phyloP scores from a whole-genome alignment of 2,329 filamentous ascomycete genomes.

The Trichoderma hamatum region DNA sequence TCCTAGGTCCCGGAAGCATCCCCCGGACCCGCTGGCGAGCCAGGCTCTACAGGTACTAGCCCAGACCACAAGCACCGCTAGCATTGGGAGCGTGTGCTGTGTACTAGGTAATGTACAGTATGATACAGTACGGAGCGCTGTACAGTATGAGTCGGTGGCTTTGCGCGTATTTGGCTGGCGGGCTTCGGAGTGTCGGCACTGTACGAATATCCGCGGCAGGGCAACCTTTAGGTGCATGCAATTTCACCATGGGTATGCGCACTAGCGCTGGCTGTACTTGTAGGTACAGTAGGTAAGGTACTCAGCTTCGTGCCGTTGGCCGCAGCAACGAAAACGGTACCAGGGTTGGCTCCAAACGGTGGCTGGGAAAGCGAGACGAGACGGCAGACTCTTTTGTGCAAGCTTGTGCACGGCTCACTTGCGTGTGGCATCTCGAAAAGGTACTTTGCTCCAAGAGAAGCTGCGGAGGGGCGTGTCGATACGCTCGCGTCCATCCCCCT shows the following conservation, averaged over 20 bases:
- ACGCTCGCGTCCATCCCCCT: not conserved
- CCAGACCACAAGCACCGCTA: not conserved
- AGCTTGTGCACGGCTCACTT: not conserved
- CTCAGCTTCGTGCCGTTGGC: not conserved
- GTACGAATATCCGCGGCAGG: not conserved
- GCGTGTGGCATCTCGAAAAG: not conserved
- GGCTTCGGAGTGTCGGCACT: not conserved
- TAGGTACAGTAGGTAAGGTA: not conserved
- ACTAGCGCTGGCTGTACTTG: not conserved
- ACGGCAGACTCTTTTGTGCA: not conserved
- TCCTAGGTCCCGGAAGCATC: constrained; percentile 26
- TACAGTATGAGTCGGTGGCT: not conserved
- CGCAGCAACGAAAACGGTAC: not conserved
- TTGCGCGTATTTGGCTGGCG: not conserved
- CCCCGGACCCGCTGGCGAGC: constrained; percentile 27
- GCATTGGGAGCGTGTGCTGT: too few species aligned
- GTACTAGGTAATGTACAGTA: too few species aligned
- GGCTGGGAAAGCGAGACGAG: not conserved
- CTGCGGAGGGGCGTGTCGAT: not conserved
- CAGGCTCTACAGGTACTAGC: not conserved
- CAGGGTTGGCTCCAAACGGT: constrained; percentile 2
- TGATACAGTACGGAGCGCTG: not conserved
- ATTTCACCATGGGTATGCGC: not conserved
- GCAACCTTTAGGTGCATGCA: not conserved
- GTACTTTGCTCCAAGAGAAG: constrained; percentile 1